A percentile compares a stretch with the other conserved stretches of the same genome.
Conservation (phyloP, 2,329 filamentous ascomycete species). For the Colletotrichum sp. region DNA sequence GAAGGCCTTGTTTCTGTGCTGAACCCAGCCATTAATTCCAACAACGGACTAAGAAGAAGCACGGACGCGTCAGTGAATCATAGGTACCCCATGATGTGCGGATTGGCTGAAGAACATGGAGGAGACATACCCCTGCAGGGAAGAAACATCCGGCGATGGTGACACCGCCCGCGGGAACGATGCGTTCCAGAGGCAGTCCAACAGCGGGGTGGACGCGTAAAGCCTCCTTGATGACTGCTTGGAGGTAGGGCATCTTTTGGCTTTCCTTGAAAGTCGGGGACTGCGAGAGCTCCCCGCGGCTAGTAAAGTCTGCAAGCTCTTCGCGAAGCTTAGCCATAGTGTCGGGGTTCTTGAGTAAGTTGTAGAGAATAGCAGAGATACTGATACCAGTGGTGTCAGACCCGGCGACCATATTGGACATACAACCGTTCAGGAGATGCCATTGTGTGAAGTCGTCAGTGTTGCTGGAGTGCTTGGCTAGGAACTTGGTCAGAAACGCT, state of each 20-base stretch:
- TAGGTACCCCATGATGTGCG: neutral
- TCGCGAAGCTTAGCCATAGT: constrained; percentile 26
- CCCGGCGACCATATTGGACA: constrained; percentile 41
- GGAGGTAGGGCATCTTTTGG: constrained; percentile 53
- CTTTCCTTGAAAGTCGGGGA: constrained; percentile 38
- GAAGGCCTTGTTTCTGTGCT: constrained; percentile 33
- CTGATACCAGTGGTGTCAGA: constrained; percentile 54
- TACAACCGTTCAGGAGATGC: constrained; percentile 31
- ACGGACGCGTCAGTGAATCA: neutral
- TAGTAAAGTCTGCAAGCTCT: constrained; percentile 25
- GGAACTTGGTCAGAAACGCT: constrained; percentile 45
- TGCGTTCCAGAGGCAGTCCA: constrained; percentile 52
- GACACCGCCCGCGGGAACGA: constrained; percentile 48
- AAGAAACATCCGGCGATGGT: constrained; percentile 39
- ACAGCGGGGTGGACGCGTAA: constrained; percentile 56
- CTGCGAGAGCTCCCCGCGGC: constrained; percentile 18
- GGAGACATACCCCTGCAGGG: constrained; percentile 29
- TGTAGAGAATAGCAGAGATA: constrained; percentile 48
- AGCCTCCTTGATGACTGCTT: constrained; percentile 59
- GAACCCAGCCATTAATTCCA: constrained; percentile 40
- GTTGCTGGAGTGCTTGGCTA: constrained; percentile 42
- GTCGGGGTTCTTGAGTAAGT: constrained; percentile 40
- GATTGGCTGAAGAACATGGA: neutral
- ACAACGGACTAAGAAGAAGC: constrained; percentile 29
- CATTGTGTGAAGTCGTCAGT: constrained; percentile 44